A percentile compares a stretch with the other conserved stretches of the same genome.
Evolutionary conservation across 2,329 filamentous ascomycete genomes (phyloP).

Genomic region (Hymenoscyphus scutula): DNA sequence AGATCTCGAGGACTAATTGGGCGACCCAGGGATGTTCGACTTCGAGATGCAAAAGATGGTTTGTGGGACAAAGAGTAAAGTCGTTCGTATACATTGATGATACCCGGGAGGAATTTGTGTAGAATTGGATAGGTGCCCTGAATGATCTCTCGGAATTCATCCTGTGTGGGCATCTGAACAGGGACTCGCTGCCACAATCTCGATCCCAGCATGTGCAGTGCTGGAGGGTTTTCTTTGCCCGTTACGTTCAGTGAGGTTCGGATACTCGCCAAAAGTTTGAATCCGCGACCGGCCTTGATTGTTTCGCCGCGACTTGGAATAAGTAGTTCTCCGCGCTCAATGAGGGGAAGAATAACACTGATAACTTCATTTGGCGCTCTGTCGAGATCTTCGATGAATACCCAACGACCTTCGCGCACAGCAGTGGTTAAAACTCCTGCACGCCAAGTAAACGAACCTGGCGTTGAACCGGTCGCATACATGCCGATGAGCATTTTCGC

Average conservation of each 20-base stretch:
- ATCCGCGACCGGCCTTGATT: constrained; percentile 78
- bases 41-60: constrained; percentile 45
- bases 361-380: constrained; percentile 92
- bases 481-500: constrained; percentile 94
- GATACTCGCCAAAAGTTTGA: constrained; percentile 89
- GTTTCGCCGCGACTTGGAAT: constrained; percentile 87
- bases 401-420: constrained; percentile 91
- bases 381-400: constrained; percentile 95
- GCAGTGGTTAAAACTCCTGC: constrained; percentile 92
- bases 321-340: constrained; percentile 86
- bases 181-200: constrained; percentile 82
- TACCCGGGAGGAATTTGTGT: constrained; percentile 56
- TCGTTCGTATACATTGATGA: constrained; percentile 57
- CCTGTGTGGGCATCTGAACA: constrained; percentile 61
- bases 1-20: constrained; percentile 73
- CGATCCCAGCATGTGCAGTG: constrained; percentile 69
- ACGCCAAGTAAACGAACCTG: constrained; percentile 88
- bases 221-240: constrained; percentile 65
- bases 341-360: constrained; percentile 85
- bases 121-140: constrained; percentile 68
- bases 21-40: constrained; percentile 47
- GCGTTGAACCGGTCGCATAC: constrained; percentile 84
- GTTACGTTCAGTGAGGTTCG: constrained; percentile 70
- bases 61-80: constrained; percentile 46
- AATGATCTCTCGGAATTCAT: constrained; percentile 75